phyloP scores from a whole-genome alignment of 352 stramenopile species.

The Phytophthora fragariaefolia region DNA sequence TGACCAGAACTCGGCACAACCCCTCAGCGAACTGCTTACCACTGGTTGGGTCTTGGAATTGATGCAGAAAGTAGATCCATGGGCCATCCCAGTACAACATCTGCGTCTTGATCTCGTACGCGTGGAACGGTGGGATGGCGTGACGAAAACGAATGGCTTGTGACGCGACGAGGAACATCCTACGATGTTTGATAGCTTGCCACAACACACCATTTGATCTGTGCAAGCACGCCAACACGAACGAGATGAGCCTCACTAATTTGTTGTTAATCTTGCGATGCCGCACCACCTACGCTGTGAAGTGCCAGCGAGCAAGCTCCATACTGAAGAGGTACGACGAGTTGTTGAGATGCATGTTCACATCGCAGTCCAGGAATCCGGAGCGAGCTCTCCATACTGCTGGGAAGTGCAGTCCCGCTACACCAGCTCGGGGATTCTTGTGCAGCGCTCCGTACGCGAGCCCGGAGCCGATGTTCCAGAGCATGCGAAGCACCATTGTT shows the following conservation, averaged over 20 bases:
- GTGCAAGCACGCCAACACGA: neutral
- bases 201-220: constrained; percentile 55
- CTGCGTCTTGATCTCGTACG: constrained; percentile 64
- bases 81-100: constrained; percentile 58
- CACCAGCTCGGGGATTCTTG: constrained; percentile 48
- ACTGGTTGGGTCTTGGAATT: constrained; percentile 58
- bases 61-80: constrained; percentile 71
- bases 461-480: constrained; percentile 79
- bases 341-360: constrained; percentile 91
- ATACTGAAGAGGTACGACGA: constrained; percentile 84
- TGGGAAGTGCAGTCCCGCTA: constrained; percentile 68
- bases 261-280: neutral
- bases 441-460: constrained; percentile 64
- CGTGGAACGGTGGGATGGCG: constrained; percentile 52
- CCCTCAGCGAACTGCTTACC: constrained; percentile 66
- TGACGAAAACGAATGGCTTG: constrained; percentile 66
- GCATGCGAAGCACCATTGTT: constrained; percentile 74
- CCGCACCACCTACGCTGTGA: constrained; percentile 56
- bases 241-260: too few species aligned
- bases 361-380: constrained; percentile 82
- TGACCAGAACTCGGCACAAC: constrained; percentile 43
- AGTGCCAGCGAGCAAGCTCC: constrained; percentile 90
- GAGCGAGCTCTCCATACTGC: constrained; percentile 76
- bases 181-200: constrained; percentile 62
- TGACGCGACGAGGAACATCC: constrained; percentile 68